phyloP scores from a whole-genome alignment of 495 filamentous ascomycete species.

The Cercophora newfieldiana region DNA sequence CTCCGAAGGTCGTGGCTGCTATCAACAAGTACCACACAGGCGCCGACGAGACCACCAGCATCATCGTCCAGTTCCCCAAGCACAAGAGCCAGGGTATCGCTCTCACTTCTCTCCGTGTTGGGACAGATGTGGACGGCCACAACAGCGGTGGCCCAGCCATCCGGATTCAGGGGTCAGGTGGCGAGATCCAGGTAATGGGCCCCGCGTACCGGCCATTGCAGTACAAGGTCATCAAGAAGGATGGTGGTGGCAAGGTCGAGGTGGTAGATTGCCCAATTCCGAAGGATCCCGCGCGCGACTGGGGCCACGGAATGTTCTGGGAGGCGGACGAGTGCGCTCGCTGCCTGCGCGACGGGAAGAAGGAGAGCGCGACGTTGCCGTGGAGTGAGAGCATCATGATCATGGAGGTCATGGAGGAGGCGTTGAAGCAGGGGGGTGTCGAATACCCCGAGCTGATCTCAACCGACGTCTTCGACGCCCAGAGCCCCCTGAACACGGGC shows the following conservation, averaged over 20 bases:
- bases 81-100: slow-evolving; percentile 71
- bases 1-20: slow-evolving; percentile 50
- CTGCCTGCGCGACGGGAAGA: slow-evolving; percentile 78
- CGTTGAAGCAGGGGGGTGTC: slow-evolving; percentile 73
- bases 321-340: slow-evolving; percentile 89
- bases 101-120: slow-evolving; percentile 70
- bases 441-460: slow-evolving; percentile 82
- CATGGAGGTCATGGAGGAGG: slow-evolving; percentile 94
- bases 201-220: slow-evolving; percentile 68
- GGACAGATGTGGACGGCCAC: slow-evolving; percentile 64
- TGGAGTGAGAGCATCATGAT: slow-evolving; percentile 86
- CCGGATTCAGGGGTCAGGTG: slow-evolving; percentile 80
- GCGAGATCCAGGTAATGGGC: slow-evolving; percentile 81
- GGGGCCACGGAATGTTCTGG: slow-evolving; percentile 89
- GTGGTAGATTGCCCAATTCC: slow-evolving; percentile 66
- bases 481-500: slow-evolving; percentile 54
- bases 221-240: slow-evolving; percentile 60
- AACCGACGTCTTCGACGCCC: slow-evolving; percentile 65
- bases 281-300: slow-evolving; percentile 45
- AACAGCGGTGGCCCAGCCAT: slow-evolving; percentile 65
- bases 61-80: slow-evolving; percentile 74
- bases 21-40: slow-evolving; percentile 79
- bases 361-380: slow-evolving; percentile 70
- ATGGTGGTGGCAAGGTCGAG: slow-evolving; percentile 48
- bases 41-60: slow-evolving; percentile 77